phyloP scores from a whole-genome alignment of 352 stramenopile species.

The Phytophthora cactorum region DNA sequence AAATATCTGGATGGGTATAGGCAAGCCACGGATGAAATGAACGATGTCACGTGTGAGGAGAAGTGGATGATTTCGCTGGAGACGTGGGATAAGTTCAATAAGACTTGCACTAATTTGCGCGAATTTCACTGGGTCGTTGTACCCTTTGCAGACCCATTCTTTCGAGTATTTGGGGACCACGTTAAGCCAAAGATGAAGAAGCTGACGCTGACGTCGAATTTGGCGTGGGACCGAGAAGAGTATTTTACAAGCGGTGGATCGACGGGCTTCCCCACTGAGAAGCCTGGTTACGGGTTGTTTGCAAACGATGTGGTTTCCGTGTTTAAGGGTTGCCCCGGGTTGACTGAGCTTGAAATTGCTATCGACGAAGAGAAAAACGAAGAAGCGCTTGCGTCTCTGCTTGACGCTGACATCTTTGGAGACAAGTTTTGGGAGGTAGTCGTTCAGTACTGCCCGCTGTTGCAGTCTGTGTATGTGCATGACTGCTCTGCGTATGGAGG shows the following conservation, averaged over 20 bases:
- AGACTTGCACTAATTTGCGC: conserved; percentile 40
- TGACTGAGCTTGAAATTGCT: conserved; percentile 43
- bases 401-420: conserved; percentile 45
- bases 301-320: conserved; percentile 36
- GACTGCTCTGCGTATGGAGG: conserved; percentile 35
- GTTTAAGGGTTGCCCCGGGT: conserved; percentile 42
- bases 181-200: conserved; percentile 44
- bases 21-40: conserved; percentile 38
- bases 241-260: conserved; percentile 38
- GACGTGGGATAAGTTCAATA: conserved; percentile 45
- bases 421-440: conserved; percentile 45
- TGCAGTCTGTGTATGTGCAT: conserved; percentile 37
- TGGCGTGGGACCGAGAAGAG: conserved; percentile 44
- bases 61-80: conserved; percentile 44
- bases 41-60: conserved; percentile 35
- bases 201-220: conserved; percentile 42
- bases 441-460: conserved; percentile 30
- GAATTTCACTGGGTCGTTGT: conserved; percentile 50
- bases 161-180: conserved; percentile 46
- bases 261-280: not conserved
- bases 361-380: conserved; percentile 47
- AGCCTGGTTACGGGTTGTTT: conserved; percentile 27
- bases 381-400: conserved; percentile 5
- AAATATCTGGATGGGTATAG: conserved; percentile 46
- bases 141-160: conserved; percentile 50